Evolutionary conservation across 345 rosid genomes (phyloP).

Genomic region (Populus euphratica): DNA sequence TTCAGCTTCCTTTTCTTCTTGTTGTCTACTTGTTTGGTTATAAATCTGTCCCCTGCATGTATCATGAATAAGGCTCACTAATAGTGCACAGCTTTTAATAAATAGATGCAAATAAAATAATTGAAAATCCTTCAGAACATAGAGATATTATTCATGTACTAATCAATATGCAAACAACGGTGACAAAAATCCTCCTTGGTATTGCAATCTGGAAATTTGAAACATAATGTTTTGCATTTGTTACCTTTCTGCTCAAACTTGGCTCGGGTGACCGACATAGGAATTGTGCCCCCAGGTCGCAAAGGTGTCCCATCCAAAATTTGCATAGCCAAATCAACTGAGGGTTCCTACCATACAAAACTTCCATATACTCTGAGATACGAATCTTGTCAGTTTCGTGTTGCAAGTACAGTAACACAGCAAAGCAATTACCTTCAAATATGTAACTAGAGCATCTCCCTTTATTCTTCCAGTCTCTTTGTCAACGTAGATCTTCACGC

Average conservation of each 20-base stretch:
- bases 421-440: constrained; percentile 64
- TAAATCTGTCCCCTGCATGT: constrained; percentile 74
- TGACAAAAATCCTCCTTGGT: not conserved
- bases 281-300: constrained; percentile 68
- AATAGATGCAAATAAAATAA: not conserved
- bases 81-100: not conserved
- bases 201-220: constrained; percentile 6
- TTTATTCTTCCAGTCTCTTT: constrained; percentile 82
- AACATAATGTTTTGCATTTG: not conserved
- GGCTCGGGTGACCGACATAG: constrained; percentile 79
- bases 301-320: constrained; percentile 93
- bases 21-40: constrained; percentile 71
- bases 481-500: constrained; percentile 83
- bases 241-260: constrained; percentile 95
- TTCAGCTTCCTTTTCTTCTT: constrained; percentile 89
- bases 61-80: constrained; percentile 11
- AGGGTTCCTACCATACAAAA: constrained; percentile 65
- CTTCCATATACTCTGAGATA: constrained; percentile 1
- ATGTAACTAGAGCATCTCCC: constrained; percentile 94
- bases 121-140: not conserved
- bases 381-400: constrained; percentile 7
- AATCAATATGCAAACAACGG: constrained; percentile 12
- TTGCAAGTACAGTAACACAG: not conserved
- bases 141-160: constrained; percentile 7
- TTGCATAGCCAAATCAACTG: constrained; percentile 86